Conservation (phyloP, 306 rosid genomes). For the Corylus americana region DNA sequence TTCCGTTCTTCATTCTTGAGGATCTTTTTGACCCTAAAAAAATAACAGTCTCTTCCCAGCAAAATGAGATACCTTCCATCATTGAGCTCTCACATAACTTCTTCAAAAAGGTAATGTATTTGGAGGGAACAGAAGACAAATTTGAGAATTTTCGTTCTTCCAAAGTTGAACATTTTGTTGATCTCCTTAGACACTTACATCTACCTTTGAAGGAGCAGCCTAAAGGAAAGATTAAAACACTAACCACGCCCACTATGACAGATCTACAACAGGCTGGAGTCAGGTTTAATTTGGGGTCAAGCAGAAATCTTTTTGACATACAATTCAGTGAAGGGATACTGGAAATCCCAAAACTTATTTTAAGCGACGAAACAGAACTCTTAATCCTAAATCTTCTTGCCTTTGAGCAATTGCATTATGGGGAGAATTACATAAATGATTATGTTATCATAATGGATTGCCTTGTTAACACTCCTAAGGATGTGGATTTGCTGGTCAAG, state of each 20-base stretch:
- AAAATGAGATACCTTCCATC: conserved; percentile 3
- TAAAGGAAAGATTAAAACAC: background rate
- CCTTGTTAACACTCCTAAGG: conserved; percentile 22
- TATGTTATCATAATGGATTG: conserved; percentile 23
- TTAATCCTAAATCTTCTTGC: conserved; percentile 25
- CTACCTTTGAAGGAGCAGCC: conserved; percentile 8
- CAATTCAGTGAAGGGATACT: conserved; percentile 20
- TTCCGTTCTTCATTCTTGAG: conserved; percentile 45
- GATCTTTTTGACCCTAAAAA: conserved; percentile 9
- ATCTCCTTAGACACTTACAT: conserved; percentile 26
- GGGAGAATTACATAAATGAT: background rate
- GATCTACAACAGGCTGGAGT: conserved; percentile 36
- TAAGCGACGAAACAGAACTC: background rate
- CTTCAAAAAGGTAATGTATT: background rate
- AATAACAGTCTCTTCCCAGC: background rate
- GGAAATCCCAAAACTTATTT: conserved; percentile 30
- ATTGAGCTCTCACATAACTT: conserved; percentile 22
- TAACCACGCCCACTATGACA: conserved; percentile 20
- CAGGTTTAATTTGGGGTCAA: conserved; percentile 9
- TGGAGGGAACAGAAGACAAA: background rate
- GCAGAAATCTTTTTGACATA: background rate
- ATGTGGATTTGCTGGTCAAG: background rate
- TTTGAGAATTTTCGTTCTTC: background rate
- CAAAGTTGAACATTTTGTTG: conserved; percentile 34
- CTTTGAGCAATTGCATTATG: conserved; percentile 30